Conservation (phyloP, 2,329 filamentous ascomycete genomes). For the Aspergillus sp. region DNA sequence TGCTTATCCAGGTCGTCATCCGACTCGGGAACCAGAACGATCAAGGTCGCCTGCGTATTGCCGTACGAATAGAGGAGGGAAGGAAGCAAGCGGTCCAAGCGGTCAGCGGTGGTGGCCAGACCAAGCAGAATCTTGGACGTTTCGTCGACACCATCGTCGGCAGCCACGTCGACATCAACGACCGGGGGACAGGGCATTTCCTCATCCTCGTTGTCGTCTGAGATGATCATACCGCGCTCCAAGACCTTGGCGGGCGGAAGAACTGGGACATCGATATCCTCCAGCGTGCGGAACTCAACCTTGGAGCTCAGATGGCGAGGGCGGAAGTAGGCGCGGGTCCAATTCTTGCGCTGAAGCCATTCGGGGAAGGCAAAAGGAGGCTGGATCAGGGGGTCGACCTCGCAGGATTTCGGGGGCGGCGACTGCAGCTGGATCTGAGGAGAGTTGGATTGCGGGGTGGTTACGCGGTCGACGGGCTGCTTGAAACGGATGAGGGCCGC, state of each 20-base stretch:
- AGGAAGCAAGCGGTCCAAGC: conserved; percentile 31
- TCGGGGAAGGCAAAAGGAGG: conserved; percentile 30
- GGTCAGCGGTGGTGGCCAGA: conserved; percentile 34
- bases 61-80: conserved; percentile 35
- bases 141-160: conserved; percentile 30
- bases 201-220: conserved; percentile 22
- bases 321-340: conserved; percentile 34
- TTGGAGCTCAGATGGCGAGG: conserved; percentile 27
- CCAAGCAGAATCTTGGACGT: conserved; percentile 35
- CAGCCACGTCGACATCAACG: conserved; percentile 32
- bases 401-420: conserved; percentile 19
- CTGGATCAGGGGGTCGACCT: conserved; percentile 23
- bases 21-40: conserved; percentile 34
- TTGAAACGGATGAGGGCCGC: conserved; percentile 29
- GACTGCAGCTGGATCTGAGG: conserved; percentile 17
- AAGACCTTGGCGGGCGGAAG: conserved; percentile 29
- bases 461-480: conserved; percentile 23
- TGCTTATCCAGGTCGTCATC: conserved; percentile 31
- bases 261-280: conserved; percentile 29
- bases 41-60: conserved; percentile 30
- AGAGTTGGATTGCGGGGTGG: conserved; percentile 9
- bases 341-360: conserved; percentile 37
- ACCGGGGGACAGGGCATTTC: conserved; percentile 30
- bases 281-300: conserved; percentile 30
- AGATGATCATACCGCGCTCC: conserved; percentile 31